Evolutionary conservation across 495 filamentous ascomycete genomes (phyloP), one percentile per base, ranked within the genome.

Genomic region (Xylaria castorea): DNA sequence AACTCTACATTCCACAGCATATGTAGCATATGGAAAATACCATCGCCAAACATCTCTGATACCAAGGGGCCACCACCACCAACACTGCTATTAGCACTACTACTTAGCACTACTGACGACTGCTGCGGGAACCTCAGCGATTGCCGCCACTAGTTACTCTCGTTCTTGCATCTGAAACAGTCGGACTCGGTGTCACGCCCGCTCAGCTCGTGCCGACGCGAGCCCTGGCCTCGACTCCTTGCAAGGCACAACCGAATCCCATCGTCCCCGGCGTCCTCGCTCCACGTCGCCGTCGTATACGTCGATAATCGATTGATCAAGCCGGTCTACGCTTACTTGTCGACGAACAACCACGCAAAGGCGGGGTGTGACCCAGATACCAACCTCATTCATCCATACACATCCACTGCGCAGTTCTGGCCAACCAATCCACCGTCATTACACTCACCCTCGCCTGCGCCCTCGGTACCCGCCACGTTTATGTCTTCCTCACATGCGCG

Each of bases 151-250:
- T 71, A n/a, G n/a, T n/a, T n/a, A 14, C 57, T n/a, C 46, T 64
- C 58, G 44, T 53, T 71, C 44, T 48, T 71, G 34, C 58, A 48
- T 62, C 63, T 68, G 55, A 73, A 68, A 68, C 71, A 62, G 7
- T 53, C 44, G 40, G 68, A 70, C 57, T 70, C 32, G 44, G n/a
- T n/a, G 55, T 38, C 57, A 34, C 60, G 36, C 57, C 38, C 58
- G 50, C 70, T 48, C 36, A 51, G 51, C 53, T 40, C 38, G 48
- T 48, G 44, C 51, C 42, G 36, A 68, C 51, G 64, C 71, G 53
- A 63, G 42, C 32, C 55, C 58, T 51, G 53, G 25, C 58, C 25
- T 64, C 44, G 61, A 63, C 50, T 40, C 57, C n/a, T 63, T 58
- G 44, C 6, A 25, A 66, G 27, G 3, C 25, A 64, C 68, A 42